A percentile compares a stretch with the other conserved stretches of the same genome.
Conservation (phyloP, 1,284 basidiomycete genomes). For the Trametes hirsuta region DNA sequence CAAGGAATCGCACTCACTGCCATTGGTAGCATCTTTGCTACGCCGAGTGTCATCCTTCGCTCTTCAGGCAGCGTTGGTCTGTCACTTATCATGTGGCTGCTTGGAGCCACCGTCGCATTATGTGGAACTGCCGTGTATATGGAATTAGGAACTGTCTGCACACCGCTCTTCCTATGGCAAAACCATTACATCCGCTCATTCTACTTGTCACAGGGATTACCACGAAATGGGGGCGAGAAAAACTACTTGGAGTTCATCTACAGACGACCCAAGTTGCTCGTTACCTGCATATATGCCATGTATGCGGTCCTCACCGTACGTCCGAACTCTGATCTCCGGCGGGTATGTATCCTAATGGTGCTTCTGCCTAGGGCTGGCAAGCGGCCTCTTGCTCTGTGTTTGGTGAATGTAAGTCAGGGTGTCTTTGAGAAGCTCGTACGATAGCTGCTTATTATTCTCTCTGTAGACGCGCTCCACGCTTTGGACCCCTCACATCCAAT, state of each 20-base stretch:
- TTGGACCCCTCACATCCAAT: conserved; percentile 35
- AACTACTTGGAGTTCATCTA: conserved; percentile 77
- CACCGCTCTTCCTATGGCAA: not conserved
- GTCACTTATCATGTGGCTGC: conserved; percentile 69
- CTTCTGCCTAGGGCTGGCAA: conserved; percentile 48
- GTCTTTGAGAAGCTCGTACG: too few species aligned
- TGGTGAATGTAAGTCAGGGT: conserved; percentile 55
- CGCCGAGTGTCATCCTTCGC: conserved; percentile 68
- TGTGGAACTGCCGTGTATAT: conserved; percentile 74
- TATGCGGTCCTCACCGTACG: conserved; percentile 63
- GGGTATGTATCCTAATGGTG: not conserved
- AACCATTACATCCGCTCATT: not conserved
- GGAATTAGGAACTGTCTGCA: conserved; percentile 68
- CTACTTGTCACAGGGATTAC: conserved; percentile 53
- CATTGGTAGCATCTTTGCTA: conserved; percentile 67
- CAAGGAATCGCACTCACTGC: not conserved
- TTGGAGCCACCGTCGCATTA: conserved; percentile 65
- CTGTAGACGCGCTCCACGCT: conserved; percentile 56
- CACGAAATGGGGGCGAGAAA: conserved; percentile 76
- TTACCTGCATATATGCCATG: conserved; percentile 60
- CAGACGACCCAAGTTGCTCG: conserved; percentile 61
- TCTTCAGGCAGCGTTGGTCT: conserved; percentile 68
- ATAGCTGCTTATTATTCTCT: not conserved
- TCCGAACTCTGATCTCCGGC: too few species aligned
- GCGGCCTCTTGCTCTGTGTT: conserved; percentile 63